phyloP scores from a whole-genome alignment of 2,329 filamentous ascomycete species.

The Dothistroma pini region DNA sequence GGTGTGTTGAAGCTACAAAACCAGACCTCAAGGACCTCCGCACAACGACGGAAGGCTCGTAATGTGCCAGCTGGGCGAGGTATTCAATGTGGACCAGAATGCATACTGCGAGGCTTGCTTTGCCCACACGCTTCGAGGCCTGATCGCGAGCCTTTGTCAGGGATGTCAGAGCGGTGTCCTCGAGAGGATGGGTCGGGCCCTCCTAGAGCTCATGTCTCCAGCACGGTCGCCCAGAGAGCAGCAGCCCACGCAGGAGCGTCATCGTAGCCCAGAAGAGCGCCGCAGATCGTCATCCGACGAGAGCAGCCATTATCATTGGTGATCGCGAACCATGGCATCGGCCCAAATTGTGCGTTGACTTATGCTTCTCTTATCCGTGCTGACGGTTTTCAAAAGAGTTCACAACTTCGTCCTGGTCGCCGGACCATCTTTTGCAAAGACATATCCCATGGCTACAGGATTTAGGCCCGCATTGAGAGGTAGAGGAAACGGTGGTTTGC shows the following conservation, averaged over 20 bases:
- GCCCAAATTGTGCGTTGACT: no score
- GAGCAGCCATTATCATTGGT: slow-evolving; percentile 1
- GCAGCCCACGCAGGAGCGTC: not conserved
- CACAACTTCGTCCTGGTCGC: slow-evolving; percentile 27
- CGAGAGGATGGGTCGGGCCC: slow-evolving; percentile 12
- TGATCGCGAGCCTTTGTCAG: slow-evolving; percentile 16
- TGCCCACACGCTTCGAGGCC: slow-evolving; percentile 10
- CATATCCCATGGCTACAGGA: slow-evolving; percentile 46
- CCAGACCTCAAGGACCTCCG: slow-evolving; percentile 5
- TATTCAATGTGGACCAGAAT: slow-evolving; percentile 12
- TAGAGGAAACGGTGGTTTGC: slow-evolving; percentile 51
- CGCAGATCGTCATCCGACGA: not conserved
- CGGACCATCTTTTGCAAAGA: slow-evolving; percentile 26
- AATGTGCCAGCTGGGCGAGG: slow-evolving; percentile 10
- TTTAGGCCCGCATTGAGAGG: slow-evolving; percentile 38
- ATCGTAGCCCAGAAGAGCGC: not conserved
- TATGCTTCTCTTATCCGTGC: not conserved
- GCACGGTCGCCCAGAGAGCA: not conserved
- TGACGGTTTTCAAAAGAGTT: not conserved
- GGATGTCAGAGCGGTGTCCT: slow-evolving; percentile 14
- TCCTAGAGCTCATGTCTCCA: slow-evolving; percentile 10
- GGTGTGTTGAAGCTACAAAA: slow-evolving; percentile 12
- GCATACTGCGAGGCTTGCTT: slow-evolving; percentile 22
- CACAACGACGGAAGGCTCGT: slow-evolving; percentile 14
- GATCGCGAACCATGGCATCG: not conserved